These are phyloP conservation scores for Pichia kluyveri DNA, from an alignment of 805 yeast genomes.

Conservation along the genomic window DNA sequence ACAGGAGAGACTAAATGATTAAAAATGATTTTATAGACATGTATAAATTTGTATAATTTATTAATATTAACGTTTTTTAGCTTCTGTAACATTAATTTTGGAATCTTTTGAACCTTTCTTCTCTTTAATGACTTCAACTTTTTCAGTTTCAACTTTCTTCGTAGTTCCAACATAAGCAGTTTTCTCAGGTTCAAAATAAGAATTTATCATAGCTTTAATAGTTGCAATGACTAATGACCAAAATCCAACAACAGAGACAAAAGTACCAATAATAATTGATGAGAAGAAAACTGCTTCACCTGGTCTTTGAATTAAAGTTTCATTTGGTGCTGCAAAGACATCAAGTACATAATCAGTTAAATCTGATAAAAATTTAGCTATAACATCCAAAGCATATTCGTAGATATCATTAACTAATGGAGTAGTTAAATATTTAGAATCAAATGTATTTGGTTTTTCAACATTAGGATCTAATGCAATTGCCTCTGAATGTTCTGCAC, in stretches of 20 bases:
- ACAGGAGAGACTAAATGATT: background rate
- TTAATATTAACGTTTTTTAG: constrained; percentile 17
- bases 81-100: constrained; percentile 21
- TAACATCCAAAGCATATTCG: constrained; percentile 10
- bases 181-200: constrained; percentile 3
- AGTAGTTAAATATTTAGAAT: constrained; percentile 12
- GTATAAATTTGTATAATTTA: background rate
- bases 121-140: constrained; percentile 12
- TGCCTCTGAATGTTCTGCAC: constrained; percentile 38
- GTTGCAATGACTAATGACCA: constrained; percentile 30
- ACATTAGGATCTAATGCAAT: constrained; percentile 36
- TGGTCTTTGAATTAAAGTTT: constrained; percentile 37
- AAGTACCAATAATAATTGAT: constrained; percentile 29
- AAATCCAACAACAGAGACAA: constrained; percentile 34
- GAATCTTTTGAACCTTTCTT: constrained; percentile 16
- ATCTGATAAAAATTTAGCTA: constrained; percentile 11
- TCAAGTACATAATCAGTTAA: constrained; percentile 23
- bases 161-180: constrained; percentile 2
- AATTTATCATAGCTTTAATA: constrained; percentile 16
- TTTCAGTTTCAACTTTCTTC: too few relatives aligned
- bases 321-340: constrained; percentile 36
- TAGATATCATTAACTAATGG: constrained; percentile 10
- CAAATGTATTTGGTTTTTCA: constrained; percentile 30
- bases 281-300: constrained; percentile 41
- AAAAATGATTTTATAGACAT: background rate